A percentile compares a stretch with the other conserved stretches of the same genome.
phyloP scores from a whole-genome alignment of 164 flowering plant genomes.

The Vitis vinifera region ASM3070453v1 NC_081809.1:3731501-3732000 shows the following conservation, averaged over 20 bases:
- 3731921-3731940: not conserved
- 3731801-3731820: not conserved
- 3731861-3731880: constrained; percentile 37
- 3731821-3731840: constrained; percentile 57
- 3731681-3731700: constrained; percentile 71
- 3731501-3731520: not conserved
- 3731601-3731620: constrained; percentile 7
- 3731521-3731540: not conserved
- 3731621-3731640: not conserved
- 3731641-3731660: constrained; percentile 45
- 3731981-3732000: constrained; percentile 98
- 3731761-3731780: not conserved
- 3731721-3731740: not conserved
- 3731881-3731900: not conserved
- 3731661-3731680: constrained; percentile 55
- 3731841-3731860: constrained; percentile 79
- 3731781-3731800: not conserved
- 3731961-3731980: constrained; percentile 64
- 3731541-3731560: not conserved
- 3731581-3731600: not conserved
- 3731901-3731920: not conserved
- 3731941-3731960: constrained; percentile 37
- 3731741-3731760: not conserved
- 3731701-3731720: constrained; percentile 65
- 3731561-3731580: constrained; percentile 1